phyloP scores from a whole-genome alignment of 78 protist species.

The slime mould (Dictyostelium discoideum) region dicty_2.7 NC_007091.3:2938501-2939000 shows the following conservation, averaged over 20 bases:
- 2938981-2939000: conserved; percentile 99
- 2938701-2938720: conserved; percentile 81
- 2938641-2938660: conserved; percentile 84
- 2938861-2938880: conserved; percentile 9
- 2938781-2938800: background rate
- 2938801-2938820: background rate
- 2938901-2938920: conserved; percentile 95
- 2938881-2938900: conserved; percentile 93
- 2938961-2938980: conserved; percentile 94
- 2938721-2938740: conserved; percentile 77
- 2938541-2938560: conserved; percentile 95
- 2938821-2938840: background rate
- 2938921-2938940: conserved; percentile 91
- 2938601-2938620: conserved; percentile 90
- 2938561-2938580: conserved; percentile 93
- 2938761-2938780: background rate
- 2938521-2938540: conserved; percentile 88
- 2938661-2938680: conserved; percentile 92
- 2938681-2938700: conserved; percentile 88
- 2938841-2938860: background rate
- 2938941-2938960: conserved; percentile 90
- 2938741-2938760: conserved; percentile 48
- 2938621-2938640: conserved; percentile 62
- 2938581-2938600: conserved; percentile 92
- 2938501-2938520: conserved; percentile 81